Evolutionary conservation across 495 filamentous ascomycete genomes (phyloP).

Genomic region (Margaritispora aquatica): DNA sequence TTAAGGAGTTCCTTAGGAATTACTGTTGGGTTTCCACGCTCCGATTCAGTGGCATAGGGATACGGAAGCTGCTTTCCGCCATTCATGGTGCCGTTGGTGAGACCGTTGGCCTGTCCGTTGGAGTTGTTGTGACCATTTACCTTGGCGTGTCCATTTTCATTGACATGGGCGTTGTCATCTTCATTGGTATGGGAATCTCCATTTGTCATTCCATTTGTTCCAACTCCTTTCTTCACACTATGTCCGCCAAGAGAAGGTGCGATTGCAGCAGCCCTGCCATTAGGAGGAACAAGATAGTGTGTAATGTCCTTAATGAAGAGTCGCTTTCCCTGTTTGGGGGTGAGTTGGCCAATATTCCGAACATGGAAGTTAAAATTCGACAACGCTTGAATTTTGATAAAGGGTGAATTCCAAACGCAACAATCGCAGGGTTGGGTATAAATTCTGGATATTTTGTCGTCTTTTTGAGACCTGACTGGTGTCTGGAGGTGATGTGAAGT

Average conservation of each 20-base stretch:
- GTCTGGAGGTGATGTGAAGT: too few relatives aligned
- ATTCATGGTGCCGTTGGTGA: slow-evolving; percentile 7
- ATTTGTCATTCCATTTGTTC: slow-evolving; percentile 33
- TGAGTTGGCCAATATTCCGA: slow-evolving; percentile 18
- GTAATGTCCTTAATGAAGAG: slow-evolving; percentile 98
- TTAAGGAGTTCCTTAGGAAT: slow-evolving; percentile 62
- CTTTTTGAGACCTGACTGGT: too few relatives aligned
- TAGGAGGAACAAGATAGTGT: slow-evolving; percentile 77
- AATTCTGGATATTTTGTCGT: too few relatives aligned
- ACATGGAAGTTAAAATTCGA: not conserved
- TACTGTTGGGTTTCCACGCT: slow-evolving; percentile 74
- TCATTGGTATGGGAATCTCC: slow-evolving; percentile 4
- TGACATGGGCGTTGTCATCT: not conserved
- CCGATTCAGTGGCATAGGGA: slow-evolving; percentile 49
- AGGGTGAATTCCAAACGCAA: too few relatives aligned
- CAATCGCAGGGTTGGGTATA: too few relatives aligned
- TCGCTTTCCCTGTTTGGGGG: slow-evolving; percentile 59
- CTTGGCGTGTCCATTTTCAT: slow-evolving; percentile 17
- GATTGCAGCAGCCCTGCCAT: slow-evolving; percentile 56
- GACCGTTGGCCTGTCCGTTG: slow-evolving; percentile 10
- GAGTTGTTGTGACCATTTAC: not conserved
- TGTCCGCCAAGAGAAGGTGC: slow-evolving; percentile 61
- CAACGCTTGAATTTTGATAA: too few relatives aligned
- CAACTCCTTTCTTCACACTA: slow-evolving; percentile 50
- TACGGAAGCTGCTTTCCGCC: slow-evolving; percentile 32